A percentile compares a stretch with the other conserved stretches of the same genome.
Conservation (phyloP, 768 basidiomycete species). For the Russula abietina region DNA sequence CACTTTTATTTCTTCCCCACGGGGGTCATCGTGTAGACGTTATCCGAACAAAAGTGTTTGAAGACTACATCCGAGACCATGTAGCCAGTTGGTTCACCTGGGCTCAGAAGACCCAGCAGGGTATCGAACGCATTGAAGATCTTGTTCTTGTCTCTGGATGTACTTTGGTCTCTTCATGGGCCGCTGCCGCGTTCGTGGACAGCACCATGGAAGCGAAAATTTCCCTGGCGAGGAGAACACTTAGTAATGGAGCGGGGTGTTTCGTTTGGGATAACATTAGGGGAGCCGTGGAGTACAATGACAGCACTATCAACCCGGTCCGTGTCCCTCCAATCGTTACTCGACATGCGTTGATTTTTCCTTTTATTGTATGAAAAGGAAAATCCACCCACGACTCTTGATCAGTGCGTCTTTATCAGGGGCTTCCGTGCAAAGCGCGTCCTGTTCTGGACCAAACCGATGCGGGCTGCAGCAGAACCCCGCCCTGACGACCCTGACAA, state of each 20-base stretch:
- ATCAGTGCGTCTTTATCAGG: not conserved
- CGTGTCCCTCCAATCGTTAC: too few species aligned
- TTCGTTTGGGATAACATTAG: not conserved
- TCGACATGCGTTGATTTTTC: too few species aligned
- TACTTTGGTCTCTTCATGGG: not conserved
- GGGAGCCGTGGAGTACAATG: too few species aligned
- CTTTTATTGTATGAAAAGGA: not conserved
- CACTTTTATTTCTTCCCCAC: not conserved
- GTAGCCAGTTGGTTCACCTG: not conserved
- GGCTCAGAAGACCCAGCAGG: not conserved
- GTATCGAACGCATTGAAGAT: not conserved
- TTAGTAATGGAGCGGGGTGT: not conserved
- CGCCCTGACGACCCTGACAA: not conserved
- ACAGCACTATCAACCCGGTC: too few species aligned
- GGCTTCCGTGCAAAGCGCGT: not conserved
- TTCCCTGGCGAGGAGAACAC: not conserved
- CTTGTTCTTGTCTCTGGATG: not conserved
- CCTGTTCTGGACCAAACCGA: not conserved
- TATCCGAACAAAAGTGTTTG: not conserved
- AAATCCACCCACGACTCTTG: too few species aligned
- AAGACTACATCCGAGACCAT: not conserved
- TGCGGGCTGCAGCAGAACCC: not conserved
- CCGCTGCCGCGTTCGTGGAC: not conserved
- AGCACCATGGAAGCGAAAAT: not conserved
- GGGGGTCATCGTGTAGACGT: not conserved